These are phyloP conservation scores for Termitomyces sp. DNA, from an alignment of 768 basidiomycete genomes.

Conservation along the genomic window DNA sequence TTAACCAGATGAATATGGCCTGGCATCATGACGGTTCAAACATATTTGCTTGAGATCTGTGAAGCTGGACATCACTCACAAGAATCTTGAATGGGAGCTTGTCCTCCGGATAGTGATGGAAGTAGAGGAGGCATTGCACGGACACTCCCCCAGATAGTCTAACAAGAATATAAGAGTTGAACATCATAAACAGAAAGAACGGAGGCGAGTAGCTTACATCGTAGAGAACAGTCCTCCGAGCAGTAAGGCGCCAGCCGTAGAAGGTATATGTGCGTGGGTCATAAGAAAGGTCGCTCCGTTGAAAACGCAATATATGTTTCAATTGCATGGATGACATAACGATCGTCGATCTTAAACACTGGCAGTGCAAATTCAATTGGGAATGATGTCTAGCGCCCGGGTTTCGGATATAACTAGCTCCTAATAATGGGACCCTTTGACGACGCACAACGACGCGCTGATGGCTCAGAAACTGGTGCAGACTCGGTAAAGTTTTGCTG, in stretches of 20 bases:
- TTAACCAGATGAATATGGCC: constrained; percentile 6
- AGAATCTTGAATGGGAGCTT: constrained; percentile 4
- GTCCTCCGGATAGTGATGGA: constrained; percentile 10
- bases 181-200: not conserved
- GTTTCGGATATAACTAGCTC: not conserved
- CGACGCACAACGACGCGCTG: no score
- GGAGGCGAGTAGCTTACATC: constrained; percentile 2
- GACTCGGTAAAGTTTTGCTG: no score
- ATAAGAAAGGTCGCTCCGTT: not conserved
- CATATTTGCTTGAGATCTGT: not conserved
- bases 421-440: not conserved
- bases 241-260: constrained; percentile 12
- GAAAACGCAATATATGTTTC: not conserved
- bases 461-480: not conserved
- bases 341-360: constrained; percentile 1
- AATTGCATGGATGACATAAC: not conserved
- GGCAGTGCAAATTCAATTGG: not conserved
- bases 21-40: not conserved
- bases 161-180: not conserved
- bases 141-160: constrained; percentile 14
- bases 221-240: constrained; percentile 14
- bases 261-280: constrained; percentile 3
- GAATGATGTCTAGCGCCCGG: not conserved
- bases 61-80: not conserved
- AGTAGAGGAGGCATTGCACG: constrained; percentile 11